These are phyloP conservation scores for Fusarium nygamai DNA, from an alignment of 2,329 filamentous ascomycete species.

Conservation along the genomic window DNA sequence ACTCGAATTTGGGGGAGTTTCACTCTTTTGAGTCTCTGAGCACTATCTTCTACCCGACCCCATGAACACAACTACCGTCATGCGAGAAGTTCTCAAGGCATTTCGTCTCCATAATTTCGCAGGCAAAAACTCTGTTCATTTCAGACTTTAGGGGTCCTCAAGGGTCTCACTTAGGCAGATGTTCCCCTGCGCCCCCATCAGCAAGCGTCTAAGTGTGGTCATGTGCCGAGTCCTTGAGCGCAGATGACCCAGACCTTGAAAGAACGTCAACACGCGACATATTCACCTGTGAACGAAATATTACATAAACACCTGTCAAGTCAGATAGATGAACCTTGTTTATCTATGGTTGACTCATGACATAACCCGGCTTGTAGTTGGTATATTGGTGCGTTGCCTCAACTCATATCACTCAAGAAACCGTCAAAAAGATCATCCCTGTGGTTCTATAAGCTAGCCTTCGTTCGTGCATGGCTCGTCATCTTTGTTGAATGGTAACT, in stretches of 20 bases:
- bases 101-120: conserved; percentile 10
- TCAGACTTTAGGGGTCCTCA: conserved; percentile 1
- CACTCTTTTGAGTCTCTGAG: conserved; percentile 29
- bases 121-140: background rate
- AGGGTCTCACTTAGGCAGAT: conserved; percentile 36
- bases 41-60: background rate
- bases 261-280: conserved; percentile 32
- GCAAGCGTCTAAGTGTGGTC: conserved; percentile 30
- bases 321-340: background rate
- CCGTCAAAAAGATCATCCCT: background rate
- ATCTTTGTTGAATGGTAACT: conserved; percentile 40
- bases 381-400: background rate
- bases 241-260: conserved; percentile 35
- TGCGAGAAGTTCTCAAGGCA: conserved; percentile 30
- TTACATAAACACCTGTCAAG: background rate
- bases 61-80: conserved; percentile 38
- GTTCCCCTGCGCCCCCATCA: conserved; percentile 35
- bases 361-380: background rate
- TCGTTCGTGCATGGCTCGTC: conserved; percentile 36
- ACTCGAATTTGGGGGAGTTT: background rate
- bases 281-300: background rate
- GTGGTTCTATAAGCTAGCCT: conserved; percentile 37
- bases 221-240: conserved; percentile 28
- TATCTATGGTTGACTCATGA: background rate
- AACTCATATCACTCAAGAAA: background rate